Percentiles rank a stretch among this genome's conserved stretches.
Conservation (phyloP, 2,329 filamentous ascomycete species). For the Cercospora sesami region DNA sequence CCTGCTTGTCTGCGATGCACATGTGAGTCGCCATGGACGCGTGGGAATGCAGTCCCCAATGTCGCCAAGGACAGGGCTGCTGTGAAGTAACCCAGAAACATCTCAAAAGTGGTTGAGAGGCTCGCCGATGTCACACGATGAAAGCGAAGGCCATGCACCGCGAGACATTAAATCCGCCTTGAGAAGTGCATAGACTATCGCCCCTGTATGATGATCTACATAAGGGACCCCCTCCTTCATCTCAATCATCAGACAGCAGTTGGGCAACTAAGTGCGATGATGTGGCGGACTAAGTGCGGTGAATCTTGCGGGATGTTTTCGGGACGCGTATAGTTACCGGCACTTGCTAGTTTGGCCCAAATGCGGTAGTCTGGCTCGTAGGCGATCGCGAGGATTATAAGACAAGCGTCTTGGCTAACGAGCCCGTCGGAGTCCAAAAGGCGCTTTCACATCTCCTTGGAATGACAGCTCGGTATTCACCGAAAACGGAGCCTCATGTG, state of each 20-base stretch:
- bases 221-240: neutral
- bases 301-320: neutral
- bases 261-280: neutral
- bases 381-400: neutral
- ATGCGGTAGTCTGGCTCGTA: neutral
- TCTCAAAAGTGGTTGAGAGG: neutral
- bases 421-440: neutral
- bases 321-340: neutral
- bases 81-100: conserved; percentile 5
- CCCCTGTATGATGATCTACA: neutral
- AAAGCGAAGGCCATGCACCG: neutral
- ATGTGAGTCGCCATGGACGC: conserved; percentile 4
- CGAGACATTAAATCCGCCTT: neutral
- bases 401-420: neutral
- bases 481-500: neutral
- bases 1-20: conserved; percentile 7
- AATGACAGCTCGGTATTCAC: neutral
- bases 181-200: neutral
- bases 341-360: neutral
- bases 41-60: neutral
- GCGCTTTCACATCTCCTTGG: neutral
- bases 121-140: neutral
- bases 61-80: conserved; percentile 8
- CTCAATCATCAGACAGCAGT: neutral
- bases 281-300: neutral